Evolutionary conservation across 495 filamentous ascomycete species (phyloP).

Genomic region (Aspergillus haitiensis): DNA sequence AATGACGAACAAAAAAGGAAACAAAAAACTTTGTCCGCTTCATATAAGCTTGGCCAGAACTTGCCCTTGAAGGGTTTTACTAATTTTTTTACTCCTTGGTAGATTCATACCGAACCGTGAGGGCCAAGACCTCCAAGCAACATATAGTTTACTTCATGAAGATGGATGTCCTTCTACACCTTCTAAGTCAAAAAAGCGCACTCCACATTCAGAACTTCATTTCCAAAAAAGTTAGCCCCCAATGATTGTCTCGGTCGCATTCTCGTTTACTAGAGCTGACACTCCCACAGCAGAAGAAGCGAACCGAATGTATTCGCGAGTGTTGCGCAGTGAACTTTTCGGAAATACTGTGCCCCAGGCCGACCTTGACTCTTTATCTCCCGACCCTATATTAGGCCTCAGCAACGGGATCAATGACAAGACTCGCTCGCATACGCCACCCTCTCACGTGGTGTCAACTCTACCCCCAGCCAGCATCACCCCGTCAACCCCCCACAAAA

Average conservation of each 20-base stretch:
- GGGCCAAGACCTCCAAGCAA: constrained; percentile 88
- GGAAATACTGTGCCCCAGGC: constrained; percentile 83
- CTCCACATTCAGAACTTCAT: constrained; percentile 85
- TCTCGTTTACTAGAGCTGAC: constrained; percentile 38
- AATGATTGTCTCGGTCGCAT: background rate
- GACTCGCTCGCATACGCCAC: constrained; percentile 77
- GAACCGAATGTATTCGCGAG: constrained; percentile 84
- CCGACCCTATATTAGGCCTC: constrained; percentile 62
- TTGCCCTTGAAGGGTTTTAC: constrained; percentile 4
- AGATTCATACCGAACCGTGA: constrained; percentile 96
- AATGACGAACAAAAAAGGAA: background rate
- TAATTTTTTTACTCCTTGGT: constrained; percentile 12
- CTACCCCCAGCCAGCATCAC: constrained; percentile 71
- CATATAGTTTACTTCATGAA: constrained; percentile 86
- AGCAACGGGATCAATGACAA: constrained; percentile 62
- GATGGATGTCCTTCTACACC: constrained; percentile 91
- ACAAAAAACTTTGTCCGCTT: constrained; percentile 8
- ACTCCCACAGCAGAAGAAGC: constrained; percentile 79
- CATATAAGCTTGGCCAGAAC: background rate
- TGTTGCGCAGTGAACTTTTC: constrained; percentile 88
- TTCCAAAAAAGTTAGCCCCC: constrained; percentile 79
- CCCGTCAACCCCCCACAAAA: constrained; percentile 94
- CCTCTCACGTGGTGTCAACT: constrained; percentile 60
- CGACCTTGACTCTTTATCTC: constrained; percentile 63
- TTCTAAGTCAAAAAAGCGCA: constrained; percentile 77